These are phyloP conservation scores for Yamadazyma sp. DNA, from an alignment of 805 yeast species.

Conservation along the genomic window DNA sequence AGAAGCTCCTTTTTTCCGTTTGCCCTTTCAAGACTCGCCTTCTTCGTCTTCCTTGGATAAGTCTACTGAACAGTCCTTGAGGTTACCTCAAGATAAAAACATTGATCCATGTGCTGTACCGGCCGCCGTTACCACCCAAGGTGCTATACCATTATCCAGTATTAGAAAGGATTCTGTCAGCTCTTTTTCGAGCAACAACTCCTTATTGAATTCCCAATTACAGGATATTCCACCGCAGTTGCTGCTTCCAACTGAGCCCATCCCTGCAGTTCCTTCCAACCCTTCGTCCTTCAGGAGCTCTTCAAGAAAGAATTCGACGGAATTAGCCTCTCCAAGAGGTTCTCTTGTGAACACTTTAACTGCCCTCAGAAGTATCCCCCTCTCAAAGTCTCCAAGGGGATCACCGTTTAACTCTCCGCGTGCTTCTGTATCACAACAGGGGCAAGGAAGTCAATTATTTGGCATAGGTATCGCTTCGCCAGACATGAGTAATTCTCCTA, in stretches of 20 bases:
- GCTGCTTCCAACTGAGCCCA: conserved; percentile 56
- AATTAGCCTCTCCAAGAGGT: conserved; percentile 39
- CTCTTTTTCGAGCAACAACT: conserved; percentile 24
- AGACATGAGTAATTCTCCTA: conserved; percentile 19
- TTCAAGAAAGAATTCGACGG: conserved; percentile 38
- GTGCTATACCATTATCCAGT: background rate
- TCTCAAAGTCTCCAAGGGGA: conserved; percentile 33
- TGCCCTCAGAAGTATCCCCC: conserved; percentile 38
- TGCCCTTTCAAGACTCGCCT: conserved; percentile 61
- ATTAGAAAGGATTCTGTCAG: conserved; percentile 16
- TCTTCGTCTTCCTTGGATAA: conserved; percentile 8
- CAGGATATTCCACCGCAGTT: conserved; percentile 55
- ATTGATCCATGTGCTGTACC: conserved; percentile 5
- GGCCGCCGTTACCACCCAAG: background rate
- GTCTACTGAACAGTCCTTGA: conserved; percentile 9
- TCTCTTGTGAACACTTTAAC: conserved; percentile 43
- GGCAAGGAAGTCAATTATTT: conserved; percentile 10
- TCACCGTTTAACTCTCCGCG: conserved; percentile 49
- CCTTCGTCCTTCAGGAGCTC: conserved; percentile 33
- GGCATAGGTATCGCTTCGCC: conserved; percentile 8
- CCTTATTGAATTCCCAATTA: conserved; percentile 29
- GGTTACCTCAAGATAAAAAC: conserved; percentile 5
- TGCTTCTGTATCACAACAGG: conserved; percentile 44
- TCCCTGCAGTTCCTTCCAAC: conserved; percentile 42
- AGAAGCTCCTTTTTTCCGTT: conserved; percentile 56